Conservation (phyloP, 2,329 filamentous ascomycete species). For the Arthrobotrys entomopaga region DNA sequence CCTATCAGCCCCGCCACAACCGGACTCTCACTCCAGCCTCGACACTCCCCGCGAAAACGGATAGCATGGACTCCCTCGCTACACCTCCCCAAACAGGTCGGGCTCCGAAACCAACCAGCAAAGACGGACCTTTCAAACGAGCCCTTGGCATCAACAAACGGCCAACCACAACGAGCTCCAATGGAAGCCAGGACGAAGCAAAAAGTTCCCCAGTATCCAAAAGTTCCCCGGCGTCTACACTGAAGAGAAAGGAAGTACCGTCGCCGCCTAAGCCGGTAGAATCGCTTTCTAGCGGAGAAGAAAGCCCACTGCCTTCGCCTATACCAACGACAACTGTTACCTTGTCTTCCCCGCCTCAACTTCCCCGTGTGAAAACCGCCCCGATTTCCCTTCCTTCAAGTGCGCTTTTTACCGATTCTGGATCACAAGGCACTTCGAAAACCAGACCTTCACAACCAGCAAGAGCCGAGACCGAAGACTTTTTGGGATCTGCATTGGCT, state of each 20-base stretch:
- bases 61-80: conserved; percentile 43
- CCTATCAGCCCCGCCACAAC: conserved; percentile 39
- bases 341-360: conserved; percentile 36
- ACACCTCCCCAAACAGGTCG: conserved; percentile 43
- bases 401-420: conserved; percentile 28
- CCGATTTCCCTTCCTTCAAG: conserved; percentile 40
- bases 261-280: conserved; percentile 15
- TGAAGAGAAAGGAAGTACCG: conserved; percentile 40
- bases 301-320: conserved; percentile 28
- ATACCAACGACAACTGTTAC: conserved; percentile 46
- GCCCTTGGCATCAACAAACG: conserved; percentile 25
- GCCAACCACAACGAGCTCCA: conserved; percentile 28
- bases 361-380: conserved; percentile 46
- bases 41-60: conserved; percentile 28
- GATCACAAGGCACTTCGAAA: conserved; percentile 56
- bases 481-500: conserved; percentile 62
- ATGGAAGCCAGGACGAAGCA: conserved; percentile 21
- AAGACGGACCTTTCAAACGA: conserved; percentile 25
- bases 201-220: conserved; percentile 23
- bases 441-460: conserved; percentile 54
- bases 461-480: conserved; percentile 57
- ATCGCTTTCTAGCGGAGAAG: conserved; percentile 18
- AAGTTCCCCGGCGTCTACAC: conserved; percentile 30
- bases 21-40: conserved; percentile 48
- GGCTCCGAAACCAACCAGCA: conserved; percentile 34